These are phyloP conservation scores for Lipomyces kockii DNA, from an alignment of 805 yeast genomes.

Conservation along the genomic window DNA sequence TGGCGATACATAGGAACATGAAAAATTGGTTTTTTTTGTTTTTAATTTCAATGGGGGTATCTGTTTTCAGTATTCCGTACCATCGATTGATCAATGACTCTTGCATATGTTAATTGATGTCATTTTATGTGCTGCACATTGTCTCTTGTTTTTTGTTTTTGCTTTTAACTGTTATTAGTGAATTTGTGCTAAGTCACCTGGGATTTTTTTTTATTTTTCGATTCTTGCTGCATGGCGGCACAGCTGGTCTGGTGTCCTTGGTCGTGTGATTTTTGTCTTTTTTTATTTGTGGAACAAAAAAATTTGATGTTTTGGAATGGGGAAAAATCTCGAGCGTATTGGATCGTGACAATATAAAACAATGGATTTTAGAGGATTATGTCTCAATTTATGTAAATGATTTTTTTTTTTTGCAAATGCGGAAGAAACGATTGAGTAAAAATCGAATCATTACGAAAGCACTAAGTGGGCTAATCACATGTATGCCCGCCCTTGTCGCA, in stretches of 20 bases:
- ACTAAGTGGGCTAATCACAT: no score
- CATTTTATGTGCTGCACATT: constrained; percentile 1
- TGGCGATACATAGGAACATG: not conserved
- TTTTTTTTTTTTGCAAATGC: no score
- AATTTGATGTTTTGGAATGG: not conserved
- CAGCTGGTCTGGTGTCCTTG: no score
- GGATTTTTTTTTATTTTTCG: not conserved
- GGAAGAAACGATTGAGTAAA: no score
- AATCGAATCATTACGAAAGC: no score
- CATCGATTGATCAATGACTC: not conserved
- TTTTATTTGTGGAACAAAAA: not conserved
- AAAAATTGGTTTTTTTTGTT: not conserved
- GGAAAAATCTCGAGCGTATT: not conserved
- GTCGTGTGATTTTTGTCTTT: not conserved
- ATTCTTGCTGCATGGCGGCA: not conserved
- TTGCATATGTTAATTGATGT: constrained; percentile 1
- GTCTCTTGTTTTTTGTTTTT: not conserved
- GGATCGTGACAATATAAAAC: not conserved
- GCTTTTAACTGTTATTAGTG: not conserved
- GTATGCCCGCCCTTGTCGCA: no score
- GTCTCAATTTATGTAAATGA: no score
- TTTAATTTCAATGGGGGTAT: not conserved
- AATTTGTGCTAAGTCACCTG: not conserved
- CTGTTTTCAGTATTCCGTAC: not conserved
- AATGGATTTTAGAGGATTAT: not conserved